Conservation (phyloP, 371 early-diverging fungal genomes). For the Mortierella sp. region DNA sequence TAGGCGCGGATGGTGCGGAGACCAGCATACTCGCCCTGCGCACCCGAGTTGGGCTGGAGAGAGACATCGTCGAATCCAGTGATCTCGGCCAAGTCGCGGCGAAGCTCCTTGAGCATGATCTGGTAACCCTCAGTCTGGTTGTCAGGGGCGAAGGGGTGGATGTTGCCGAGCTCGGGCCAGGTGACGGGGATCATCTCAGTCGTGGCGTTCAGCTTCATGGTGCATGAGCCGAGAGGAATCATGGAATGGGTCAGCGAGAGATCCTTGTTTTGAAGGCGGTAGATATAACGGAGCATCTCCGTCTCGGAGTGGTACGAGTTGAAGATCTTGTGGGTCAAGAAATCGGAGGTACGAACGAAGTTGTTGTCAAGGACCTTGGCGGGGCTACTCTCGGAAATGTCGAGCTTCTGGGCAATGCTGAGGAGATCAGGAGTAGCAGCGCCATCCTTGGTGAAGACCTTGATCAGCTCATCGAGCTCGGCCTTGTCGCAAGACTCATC, state of each 20-base stretch:
- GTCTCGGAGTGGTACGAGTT: constrained; percentile 97
- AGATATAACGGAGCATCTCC: constrained; percentile 96
- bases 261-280: constrained; percentile 94
- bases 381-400: constrained; percentile 59
- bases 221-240: constrained; percentile 98
- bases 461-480: constrained; percentile 82
- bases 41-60: constrained; percentile 97
- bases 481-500: constrained; percentile 90
- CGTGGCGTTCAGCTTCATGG: constrained; percentile 98
- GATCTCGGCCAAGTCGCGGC: constrained; percentile 86
- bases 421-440: constrained; percentile 62
- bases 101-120: constrained; percentile 85
- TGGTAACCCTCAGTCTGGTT: constrained; percentile 94
- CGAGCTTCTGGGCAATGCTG: constrained; percentile 56
- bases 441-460: constrained; percentile 73
- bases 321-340: constrained; percentile 91
- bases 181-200: constrained; percentile 98
- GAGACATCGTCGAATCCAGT: constrained; percentile 95
- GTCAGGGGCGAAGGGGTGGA: constrained; percentile 96
- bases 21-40: constrained; percentile 98
- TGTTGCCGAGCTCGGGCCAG: constrained; percentile 94
- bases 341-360: constrained; percentile 80
- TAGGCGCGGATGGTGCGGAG: constrained; percentile 93
- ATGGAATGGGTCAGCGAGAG: constrained; percentile 96
- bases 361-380: constrained; percentile 66